Conservation (phyloP, 169 alveolate genomes). For the Eimeria tenella region DNA sequence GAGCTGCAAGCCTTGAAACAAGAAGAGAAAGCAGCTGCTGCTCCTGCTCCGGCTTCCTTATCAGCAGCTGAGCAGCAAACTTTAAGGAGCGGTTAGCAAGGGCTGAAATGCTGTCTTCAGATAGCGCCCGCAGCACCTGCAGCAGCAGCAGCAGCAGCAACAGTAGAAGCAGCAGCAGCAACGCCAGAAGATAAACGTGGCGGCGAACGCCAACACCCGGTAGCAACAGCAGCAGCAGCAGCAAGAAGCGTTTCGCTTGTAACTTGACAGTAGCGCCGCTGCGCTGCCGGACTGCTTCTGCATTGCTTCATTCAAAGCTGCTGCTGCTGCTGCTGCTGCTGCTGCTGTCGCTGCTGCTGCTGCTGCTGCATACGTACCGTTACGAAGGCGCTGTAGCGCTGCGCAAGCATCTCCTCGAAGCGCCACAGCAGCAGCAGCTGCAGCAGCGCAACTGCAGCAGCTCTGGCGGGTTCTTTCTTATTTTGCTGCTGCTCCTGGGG, state of each 20-base stretch:
- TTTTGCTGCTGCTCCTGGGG: neutral
- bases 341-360: neutral
- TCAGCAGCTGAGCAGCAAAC: neutral
- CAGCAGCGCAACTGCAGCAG: slow-evolving; percentile 5
- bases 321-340: neutral
- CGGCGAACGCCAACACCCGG: neutral
- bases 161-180: neutral
- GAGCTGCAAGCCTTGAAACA: slow-evolving; percentile 35
- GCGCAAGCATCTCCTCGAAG: slow-evolving; percentile 14
- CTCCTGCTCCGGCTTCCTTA: slow-evolving; percentile 6
- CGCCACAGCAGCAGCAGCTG: slow-evolving; percentile 33
- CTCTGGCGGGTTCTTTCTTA: neutral
- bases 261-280: neutral
- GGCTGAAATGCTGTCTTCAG: neutral
- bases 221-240: slow-evolving; percentile 42
- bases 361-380: slow-evolving; percentile 8
- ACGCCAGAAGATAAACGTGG: neutral
- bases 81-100: neutral
- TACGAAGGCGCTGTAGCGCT: neutral
- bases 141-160: neutral
- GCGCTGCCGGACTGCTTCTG: slow-evolving; percentile 8
- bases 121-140: neutral
- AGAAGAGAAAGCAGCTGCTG: neutral
- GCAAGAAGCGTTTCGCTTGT: neutral
- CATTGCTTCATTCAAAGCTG: neutral